A percentile compares a stretch with the other conserved stretches of the same genome.
Evolutionary conservation across 345 rosid genomes (phyloP).

Genomic region (Cochlearia excelsa): DNA sequence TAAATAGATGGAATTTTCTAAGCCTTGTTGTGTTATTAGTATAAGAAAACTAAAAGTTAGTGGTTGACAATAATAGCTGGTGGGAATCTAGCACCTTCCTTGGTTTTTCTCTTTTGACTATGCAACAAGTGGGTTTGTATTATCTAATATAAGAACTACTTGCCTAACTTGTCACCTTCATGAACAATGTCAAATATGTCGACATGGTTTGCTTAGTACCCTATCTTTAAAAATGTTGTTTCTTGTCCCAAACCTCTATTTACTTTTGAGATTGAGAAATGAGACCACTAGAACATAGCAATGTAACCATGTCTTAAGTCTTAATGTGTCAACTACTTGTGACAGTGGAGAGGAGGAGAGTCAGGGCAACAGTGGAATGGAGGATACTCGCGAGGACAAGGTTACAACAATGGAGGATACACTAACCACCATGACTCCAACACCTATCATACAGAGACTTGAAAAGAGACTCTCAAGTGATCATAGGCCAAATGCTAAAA

Average conservation of each 20-base stretch:
- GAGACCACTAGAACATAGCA: background rate
- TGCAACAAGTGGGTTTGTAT: constrained; percentile 25
- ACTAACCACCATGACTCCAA: constrained; percentile 43
- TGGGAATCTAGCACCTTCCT: constrained; percentile 22
- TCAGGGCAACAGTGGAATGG: constrained; percentile 68
- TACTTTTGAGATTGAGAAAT: constrained; percentile 2
- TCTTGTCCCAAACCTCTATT: background rate
- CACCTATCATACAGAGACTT: constrained; percentile 41
- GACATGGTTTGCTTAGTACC: background rate
- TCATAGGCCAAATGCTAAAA: no score
- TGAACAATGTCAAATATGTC: constrained; percentile 7
- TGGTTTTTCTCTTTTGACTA: constrained; percentile 7
- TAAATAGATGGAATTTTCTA: background rate
- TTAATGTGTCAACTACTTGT: background rate
- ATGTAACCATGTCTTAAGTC: background rate
- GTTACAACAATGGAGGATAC: constrained; percentile 51
- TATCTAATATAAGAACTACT: background rate
- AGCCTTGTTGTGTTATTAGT: constrained; percentile 9
- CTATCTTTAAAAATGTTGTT: background rate
- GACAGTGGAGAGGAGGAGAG: constrained; percentile 72
- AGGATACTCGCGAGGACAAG: constrained; percentile 63
- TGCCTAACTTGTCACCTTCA: constrained; percentile 25
- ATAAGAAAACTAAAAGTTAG: constrained; percentile 14
- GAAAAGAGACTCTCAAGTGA: no score
- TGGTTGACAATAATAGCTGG: constrained; percentile 26